These are phyloP conservation scores for Suhomyces yuchorum DNA, from an alignment of 1,139 yeast genomes.

Conservation along the genomic window DNA sequence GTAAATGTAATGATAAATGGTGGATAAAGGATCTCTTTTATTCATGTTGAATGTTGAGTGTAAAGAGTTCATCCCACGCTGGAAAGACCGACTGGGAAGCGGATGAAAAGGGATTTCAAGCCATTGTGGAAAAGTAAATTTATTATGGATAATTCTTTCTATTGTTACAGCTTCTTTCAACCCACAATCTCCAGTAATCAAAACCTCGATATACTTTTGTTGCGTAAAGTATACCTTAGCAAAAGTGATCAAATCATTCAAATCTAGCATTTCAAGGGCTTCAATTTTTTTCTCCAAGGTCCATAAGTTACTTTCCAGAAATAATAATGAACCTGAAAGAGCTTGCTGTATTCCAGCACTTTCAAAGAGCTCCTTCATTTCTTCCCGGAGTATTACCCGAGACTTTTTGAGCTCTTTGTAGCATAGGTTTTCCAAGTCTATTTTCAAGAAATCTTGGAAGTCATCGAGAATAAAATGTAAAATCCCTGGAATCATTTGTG, in stretches of 20 bases:
- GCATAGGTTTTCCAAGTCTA: conserved; percentile 18
- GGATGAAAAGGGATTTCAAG: not conserved
- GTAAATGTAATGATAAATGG: conserved; percentile 55
- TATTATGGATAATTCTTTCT: conserved; percentile 16
- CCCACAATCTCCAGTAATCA: conserved; percentile 53
- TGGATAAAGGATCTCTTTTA: conserved; percentile 49
- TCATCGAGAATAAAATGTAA: conserved; percentile 26
- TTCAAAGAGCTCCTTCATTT: conserved; percentile 41
- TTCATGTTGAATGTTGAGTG: conserved; percentile 30
- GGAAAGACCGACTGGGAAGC: conserved; percentile 37
- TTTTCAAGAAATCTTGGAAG: conserved; percentile 17
- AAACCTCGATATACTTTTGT: conserved; percentile 37
- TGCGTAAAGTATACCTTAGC: conserved; percentile 22
- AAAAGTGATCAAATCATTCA: conserved; percentile 26
- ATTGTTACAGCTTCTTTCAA: conserved; percentile 13
- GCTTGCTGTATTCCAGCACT: conserved; percentile 45
- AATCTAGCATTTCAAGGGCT: conserved; percentile 32
- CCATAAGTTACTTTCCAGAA: conserved; percentile 57
- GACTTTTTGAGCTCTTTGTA: conserved; percentile 44
- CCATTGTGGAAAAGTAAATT: not conserved
- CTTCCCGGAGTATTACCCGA: conserved; percentile 44
- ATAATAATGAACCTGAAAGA: conserved; percentile 48
- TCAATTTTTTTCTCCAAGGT: conserved; percentile 50
- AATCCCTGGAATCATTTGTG: conserved; percentile 35
- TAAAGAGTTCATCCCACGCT: conserved; percentile 35